Conservation (phyloP, 495 filamentous ascomycete species). For the Filosporella fistucella region DNA sequence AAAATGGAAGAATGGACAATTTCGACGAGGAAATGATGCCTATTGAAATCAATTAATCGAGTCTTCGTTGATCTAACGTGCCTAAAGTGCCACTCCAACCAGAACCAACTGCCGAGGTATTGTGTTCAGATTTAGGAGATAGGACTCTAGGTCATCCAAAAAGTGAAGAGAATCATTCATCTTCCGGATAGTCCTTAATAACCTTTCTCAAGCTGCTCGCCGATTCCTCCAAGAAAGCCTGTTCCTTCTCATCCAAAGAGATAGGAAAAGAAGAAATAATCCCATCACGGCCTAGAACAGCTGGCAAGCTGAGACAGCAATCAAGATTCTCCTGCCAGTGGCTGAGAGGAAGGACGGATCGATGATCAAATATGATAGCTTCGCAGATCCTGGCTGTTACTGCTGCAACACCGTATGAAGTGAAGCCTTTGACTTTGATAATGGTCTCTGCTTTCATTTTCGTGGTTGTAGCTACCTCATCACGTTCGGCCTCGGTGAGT, state of each 20-base stretch:
- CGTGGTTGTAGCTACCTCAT: constrained; percentile 27
- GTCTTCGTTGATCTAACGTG: neutral
- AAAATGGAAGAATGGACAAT: too few species aligned
- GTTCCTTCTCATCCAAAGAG: constrained; percentile 25
- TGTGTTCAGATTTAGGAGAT: too few species aligned
- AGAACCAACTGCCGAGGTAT: too few species aligned
- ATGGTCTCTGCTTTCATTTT: constrained; percentile 28
- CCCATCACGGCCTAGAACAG: constrained; percentile 30
- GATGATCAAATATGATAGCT: constrained; percentile 29
- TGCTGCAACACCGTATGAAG: constrained; percentile 35
- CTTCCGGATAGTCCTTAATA: constrained; percentile 18
- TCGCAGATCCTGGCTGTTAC: constrained; percentile 33
- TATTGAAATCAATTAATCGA: too few species aligned
- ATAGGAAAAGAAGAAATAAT: constrained; percentile 25
- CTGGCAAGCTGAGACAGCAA: constrained; percentile 34
- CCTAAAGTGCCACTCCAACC: too few species aligned
- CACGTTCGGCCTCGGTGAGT: constrained; percentile 5
- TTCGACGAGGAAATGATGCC: too few species aligned
- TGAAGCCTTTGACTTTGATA: constrained; percentile 34
- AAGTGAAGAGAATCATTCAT: neutral
- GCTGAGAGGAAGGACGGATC: constrained; percentile 28
- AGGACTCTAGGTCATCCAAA: too few species aligned
- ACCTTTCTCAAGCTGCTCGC: constrained; percentile 24
- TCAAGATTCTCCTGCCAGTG: constrained; percentile 30
- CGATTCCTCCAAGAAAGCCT: constrained; percentile 22